Base-by-base conservation (phyloP, 1,284 basidiomycete genomes). In the Ustilago vetiveriae region DNA sequence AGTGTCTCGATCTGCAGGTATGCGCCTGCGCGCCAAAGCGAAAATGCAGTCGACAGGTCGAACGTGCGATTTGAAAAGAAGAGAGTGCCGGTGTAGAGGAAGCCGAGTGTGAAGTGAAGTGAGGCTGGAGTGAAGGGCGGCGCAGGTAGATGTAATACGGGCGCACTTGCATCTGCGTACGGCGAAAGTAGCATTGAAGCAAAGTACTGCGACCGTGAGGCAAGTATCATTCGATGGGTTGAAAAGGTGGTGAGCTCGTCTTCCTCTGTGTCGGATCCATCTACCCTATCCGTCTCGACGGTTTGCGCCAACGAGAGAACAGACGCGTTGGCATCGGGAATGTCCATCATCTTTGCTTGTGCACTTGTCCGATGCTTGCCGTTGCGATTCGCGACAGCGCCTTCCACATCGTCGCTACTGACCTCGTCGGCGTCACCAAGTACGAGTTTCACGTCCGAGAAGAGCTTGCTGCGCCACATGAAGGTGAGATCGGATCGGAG, bases 41-140 rank as follows among this genome's bases (percentile, higher is more conserved):
- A 88, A 80, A 98, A 92, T 0, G 92, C 91, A 14, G 93, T 98
- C 41, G 89, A 86, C 59, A 98, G 88, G 84, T 98, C 94, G 82
- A 93, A 96, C 0, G 91, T 90, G 17, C 95, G 86, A 77, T 96
- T 92, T 4, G 92, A 94, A 80, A 97, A 96, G 41, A 90, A 86
- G 45, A 98, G 89, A 6, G 92, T 94, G 38, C 95, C 95, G 11
- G 93, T 92, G 80, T 98, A 98, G 48, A 94, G 87, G 83, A 90
- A 94, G 14, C 94, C 94, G 24, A 98, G 88, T 23, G 92, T 92
- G 80, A 98, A 98, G 82, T 97, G 93, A 3, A 96, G 85, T 0
- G 93, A 92, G 0, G 94, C 91, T 0, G 94, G 91, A 0, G 95
- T 96, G 83, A 98, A 98, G 0, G 94, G 94, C 0, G 94, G 94